phyloP scores from a whole-genome alignment of 495 filamentous ascomycete species.

The Xylaria nigripes region DNA sequence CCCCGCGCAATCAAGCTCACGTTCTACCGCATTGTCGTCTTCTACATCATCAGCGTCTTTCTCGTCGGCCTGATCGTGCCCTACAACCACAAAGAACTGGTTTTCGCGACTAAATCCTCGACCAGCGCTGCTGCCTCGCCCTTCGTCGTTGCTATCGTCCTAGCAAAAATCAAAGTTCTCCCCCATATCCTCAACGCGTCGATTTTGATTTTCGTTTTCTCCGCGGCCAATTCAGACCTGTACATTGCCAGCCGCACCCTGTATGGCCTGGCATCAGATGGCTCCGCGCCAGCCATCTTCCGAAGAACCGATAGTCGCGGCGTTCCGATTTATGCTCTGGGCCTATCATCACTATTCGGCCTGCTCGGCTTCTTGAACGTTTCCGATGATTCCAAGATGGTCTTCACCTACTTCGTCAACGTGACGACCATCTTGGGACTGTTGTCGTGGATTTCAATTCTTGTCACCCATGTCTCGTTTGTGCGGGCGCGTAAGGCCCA shows the following conservation, averaged over 20 bases:
- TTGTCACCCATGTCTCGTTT: conserved; percentile 77
- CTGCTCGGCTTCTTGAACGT: conserved; percentile 76
- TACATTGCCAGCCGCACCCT: conserved; percentile 81
- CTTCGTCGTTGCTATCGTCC: conserved; percentile 55
- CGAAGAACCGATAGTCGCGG: conserved; percentile 62
- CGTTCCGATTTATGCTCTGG: conserved; percentile 65
- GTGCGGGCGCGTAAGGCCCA: conserved; percentile 66
- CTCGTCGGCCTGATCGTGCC: conserved; percentile 64
- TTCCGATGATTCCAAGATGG: conserved; percentile 51
- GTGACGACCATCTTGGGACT: conserved; percentile 73
- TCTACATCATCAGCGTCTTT: conserved; percentile 63
- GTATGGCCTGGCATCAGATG: conserved; percentile 68
- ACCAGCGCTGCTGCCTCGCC: conserved; percentile 55
- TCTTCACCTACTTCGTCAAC: conserved; percentile 83
- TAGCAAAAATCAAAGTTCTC: conserved; percentile 57
- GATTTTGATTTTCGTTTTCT: conserved; percentile 73
- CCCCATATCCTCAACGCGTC: conserved; percentile 70
- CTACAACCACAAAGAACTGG: conserved; percentile 48
- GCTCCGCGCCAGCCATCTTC: conserved; percentile 67
- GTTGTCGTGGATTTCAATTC: conserved; percentile 76
- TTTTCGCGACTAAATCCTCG: conserved; percentile 39
- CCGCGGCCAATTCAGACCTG: conserved; percentile 66
- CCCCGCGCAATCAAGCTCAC: conserved; percentile 65
- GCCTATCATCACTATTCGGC: conserved; percentile 50
- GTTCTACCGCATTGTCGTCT: conserved; percentile 65